These are phyloP conservation scores for Botrytis fabae DNA, from an alignment of 2,329 filamentous ascomycete genomes.

Conservation along the genomic window DNA sequence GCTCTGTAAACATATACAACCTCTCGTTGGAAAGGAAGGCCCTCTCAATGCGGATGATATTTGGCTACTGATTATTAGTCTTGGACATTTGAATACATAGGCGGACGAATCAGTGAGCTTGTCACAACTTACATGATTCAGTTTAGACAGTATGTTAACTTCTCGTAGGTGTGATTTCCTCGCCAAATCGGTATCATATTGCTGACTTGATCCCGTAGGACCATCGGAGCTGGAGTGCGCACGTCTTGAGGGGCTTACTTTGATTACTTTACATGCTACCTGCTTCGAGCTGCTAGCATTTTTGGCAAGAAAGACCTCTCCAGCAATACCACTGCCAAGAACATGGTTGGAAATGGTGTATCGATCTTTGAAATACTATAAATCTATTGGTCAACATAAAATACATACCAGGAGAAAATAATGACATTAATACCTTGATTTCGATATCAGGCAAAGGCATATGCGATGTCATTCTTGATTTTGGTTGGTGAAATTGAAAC, in stretches of 20 bases:
- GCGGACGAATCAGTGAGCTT: neutral
- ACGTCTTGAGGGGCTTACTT: conserved; percentile 43
- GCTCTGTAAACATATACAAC: conserved; percentile 58
- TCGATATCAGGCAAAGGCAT: conserved; percentile 42
- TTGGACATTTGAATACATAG: neutral
- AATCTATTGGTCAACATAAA: conserved; percentile 11
- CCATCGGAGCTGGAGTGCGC: neutral
- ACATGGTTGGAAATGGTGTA: conserved; percentile 52
- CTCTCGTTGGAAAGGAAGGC: conserved; percentile 51
- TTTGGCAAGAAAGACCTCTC: conserved; percentile 55
- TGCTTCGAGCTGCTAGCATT: conserved; percentile 56
- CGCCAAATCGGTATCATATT: conserved; percentile 31
- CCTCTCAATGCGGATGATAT: conserved; percentile 54
- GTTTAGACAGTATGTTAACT: conserved; percentile 52
- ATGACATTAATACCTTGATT: conserved; percentile 36
- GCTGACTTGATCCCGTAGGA: neutral
- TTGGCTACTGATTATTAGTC: conserved; percentile 47
- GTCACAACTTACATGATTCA: conserved; percentile 52
- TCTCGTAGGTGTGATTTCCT: conserved; percentile 49
- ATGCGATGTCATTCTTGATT: conserved; percentile 16
- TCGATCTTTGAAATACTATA: conserved; percentile 48
- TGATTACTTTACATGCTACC: conserved; percentile 67
- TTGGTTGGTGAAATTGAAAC: conserved; percentile 42
- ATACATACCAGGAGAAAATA: neutral
- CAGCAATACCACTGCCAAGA: conserved; percentile 56